Conservation (phyloP, 352 stramenopile species). For the Phytophthora pistaciae region DNA sequence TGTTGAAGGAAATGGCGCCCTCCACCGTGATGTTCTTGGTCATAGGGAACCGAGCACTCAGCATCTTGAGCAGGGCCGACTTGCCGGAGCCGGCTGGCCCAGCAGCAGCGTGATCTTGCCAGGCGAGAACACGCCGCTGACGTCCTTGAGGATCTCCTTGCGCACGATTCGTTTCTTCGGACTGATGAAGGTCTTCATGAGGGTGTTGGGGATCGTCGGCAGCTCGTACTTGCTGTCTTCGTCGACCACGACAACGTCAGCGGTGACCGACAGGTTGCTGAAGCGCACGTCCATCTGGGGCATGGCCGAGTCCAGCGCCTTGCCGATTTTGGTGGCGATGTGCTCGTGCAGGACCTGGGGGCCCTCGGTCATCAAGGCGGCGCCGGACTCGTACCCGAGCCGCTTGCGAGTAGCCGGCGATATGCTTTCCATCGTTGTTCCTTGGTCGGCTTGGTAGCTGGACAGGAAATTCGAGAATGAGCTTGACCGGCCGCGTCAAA, state of each 20-base stretch:
- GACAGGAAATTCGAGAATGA: constrained; percentile 19
- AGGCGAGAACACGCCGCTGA: constrained; percentile 35
- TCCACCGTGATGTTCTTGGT: constrained; percentile 25
- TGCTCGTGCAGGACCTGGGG: constrained; percentile 44
- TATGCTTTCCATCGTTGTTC: too few relatives aligned
- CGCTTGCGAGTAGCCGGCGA: constrained; percentile 26
- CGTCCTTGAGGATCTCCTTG: constrained; percentile 25
- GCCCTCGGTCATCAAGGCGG: constrained; percentile 39
- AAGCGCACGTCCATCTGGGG: constrained; percentile 39
- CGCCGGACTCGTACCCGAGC: constrained; percentile 28
- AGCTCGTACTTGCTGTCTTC: constrained; percentile 16
- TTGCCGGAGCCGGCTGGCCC: constrained; percentile 16
- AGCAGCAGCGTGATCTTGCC: constrained; percentile 17
- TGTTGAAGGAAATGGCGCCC: constrained; percentile 25
- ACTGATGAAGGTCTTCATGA: constrained; percentile 21
- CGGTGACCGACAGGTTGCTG: constrained; percentile 15
- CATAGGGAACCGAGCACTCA: constrained; percentile 26
- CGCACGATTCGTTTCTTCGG: constrained; percentile 17
- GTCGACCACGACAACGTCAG: constrained; percentile 22
- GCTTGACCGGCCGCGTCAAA: background rate
- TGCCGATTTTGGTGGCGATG: constrained; percentile 21
- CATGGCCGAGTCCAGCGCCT: too few relatives aligned
- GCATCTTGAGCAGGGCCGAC: constrained; percentile 32
- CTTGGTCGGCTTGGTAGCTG: constrained; percentile 23
- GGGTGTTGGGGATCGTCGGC: constrained; percentile 32